Evolutionary conservation across 495 filamentous ascomycete genomes (phyloP).

Genomic region (Usnea hakonensis): DNA sequence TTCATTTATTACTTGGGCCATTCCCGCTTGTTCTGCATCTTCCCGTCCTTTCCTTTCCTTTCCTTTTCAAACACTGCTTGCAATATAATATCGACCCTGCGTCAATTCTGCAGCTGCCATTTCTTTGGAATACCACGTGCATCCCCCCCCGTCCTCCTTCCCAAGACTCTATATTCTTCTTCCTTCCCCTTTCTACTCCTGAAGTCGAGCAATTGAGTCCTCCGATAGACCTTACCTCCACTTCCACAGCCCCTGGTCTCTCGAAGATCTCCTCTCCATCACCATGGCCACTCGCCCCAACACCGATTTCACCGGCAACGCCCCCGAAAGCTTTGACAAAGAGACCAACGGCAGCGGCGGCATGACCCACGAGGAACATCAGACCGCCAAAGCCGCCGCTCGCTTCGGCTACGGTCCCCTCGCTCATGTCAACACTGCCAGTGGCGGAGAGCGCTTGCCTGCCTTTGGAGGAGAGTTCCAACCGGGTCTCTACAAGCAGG

Average conservation of each 20-base stretch:
- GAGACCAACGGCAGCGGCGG: slow-evolving; percentile 11
- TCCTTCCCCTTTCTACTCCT: not conserved
- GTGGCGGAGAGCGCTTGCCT: slow-evolving; percentile 55
- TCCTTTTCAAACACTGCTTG: no score
- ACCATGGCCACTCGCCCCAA: slow-evolving; percentile 17
- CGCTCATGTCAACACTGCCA: slow-evolving; percentile 56
- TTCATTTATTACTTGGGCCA: no score
- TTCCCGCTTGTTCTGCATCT: no score
- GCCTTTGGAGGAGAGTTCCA: slow-evolving; percentile 97
- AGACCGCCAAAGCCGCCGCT: slow-evolving; percentile 39
- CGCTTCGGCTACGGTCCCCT: slow-evolving; percentile 58
- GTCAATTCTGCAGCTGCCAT: no score
- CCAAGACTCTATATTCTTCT: not conserved
- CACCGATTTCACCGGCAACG: slow-evolving; percentile 20
- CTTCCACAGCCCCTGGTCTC: not conserved
- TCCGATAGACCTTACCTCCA: not conserved
- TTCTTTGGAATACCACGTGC: no score
- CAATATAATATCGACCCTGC: no score
- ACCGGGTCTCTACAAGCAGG: slow-evolving; percentile 78
- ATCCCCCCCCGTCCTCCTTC: no score
- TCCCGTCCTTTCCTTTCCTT: no score
- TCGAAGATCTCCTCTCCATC: not conserved
- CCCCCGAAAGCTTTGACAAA: slow-evolving; percentile 10
- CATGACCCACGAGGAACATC: slow-evolving; percentile 39
- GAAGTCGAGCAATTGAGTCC: not conserved